Evolutionary conservation across 2,329 filamentous ascomycete genomes (phyloP).

Genomic region (Amauroascus niger): DNA sequence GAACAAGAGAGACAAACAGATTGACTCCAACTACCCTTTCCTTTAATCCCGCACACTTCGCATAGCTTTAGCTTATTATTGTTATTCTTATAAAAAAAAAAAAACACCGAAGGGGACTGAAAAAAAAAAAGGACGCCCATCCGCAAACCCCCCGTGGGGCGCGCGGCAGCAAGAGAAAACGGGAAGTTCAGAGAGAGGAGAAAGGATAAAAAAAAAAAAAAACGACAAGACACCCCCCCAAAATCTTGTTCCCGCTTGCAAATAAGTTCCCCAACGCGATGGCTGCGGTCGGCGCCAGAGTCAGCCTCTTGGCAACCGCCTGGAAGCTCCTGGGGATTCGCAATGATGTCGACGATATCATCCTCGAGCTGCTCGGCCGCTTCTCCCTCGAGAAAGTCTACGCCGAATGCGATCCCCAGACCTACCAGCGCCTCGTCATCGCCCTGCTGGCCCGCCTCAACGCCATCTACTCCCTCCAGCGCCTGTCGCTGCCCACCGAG

Average conservation of each 20-base stretch:
- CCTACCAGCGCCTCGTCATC: slow-evolving; percentile 32
- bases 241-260: slow-evolving; percentile 2
- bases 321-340: slow-evolving; percentile 33
- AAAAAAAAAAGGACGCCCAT: too few species aligned
- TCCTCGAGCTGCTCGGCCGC: slow-evolving; percentile 36
- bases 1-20: too few species aligned
- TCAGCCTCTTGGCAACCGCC: slow-evolving; percentile 29
- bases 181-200: not conserved
- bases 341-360: slow-evolving; percentile 36
- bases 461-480: slow-evolving; percentile 34
- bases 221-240: not conserved
- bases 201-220: not conserved
- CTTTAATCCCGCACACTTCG: not conserved
- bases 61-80: slow-evolving; percentile 1
- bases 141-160: slow-evolving; percentile 4
- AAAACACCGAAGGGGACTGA: too few species aligned
- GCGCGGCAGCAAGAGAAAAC: not conserved
- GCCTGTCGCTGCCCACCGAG: slow-evolving; percentile 34
- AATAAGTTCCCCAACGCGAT: too few species aligned
- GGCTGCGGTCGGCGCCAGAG: slow-evolving; percentile 26
- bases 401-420: slow-evolving; percentile 26
- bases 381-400: slow-evolving; percentile 39
- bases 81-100: too few species aligned
- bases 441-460: slow-evolving; percentile 33
- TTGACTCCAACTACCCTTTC: not conserved